Evolutionary conservation across 2,329 filamentous ascomycete genomes (phyloP), one percentile per base, ranked within the genome.

Genomic region (Botryotinia narcissicola): DNA sequence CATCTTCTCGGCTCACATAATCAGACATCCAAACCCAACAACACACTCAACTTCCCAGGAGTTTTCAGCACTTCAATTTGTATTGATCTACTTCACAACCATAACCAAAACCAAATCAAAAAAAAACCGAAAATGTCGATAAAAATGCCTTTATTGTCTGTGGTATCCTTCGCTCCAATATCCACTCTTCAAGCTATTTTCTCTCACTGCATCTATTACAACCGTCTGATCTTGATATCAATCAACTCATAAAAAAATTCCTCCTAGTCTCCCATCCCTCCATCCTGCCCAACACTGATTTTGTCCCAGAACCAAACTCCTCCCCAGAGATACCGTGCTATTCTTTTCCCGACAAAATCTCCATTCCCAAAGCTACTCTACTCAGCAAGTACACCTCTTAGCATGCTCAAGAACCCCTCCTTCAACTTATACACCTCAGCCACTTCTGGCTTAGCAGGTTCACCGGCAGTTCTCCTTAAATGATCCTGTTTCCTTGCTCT

Each of bases 381-480:
- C 79, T 93, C 88, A 40, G 94, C 93, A 79, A 97, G 85, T 59
- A 97, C 93, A 79, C 90, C 87, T 78, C 94, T 89, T 80, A 97
- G 83, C 92, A 97, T 96, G 69, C 88, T 85, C 81, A 95, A 82
- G 82, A 98, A 97, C 75, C 91, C 90, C 7, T 93, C 92, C 78
- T 89, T 89, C 80, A 98, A 83, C 81, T 94, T 95, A 80, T 93
- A 86, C 70, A 97, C 88, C 84, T 97, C 94, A 37, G 83, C 85
- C n/a, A 97, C 89, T 2, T 86, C 83, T 5, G 94, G 94, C 84
- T 97, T 98, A 70, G 86, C 85, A 1, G 94, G 94, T 84, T 97
- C 94, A 46, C 94, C 94, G 1, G 94, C 94, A 61, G 88, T 91
- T 71, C 94, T 87, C 76, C 93, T 88, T 71, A 99, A 86, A 74